phyloP scores from a whole-genome alignment of 1,284 basidiomycete genomes.

The Fomitiporia mediterranea region DNA sequence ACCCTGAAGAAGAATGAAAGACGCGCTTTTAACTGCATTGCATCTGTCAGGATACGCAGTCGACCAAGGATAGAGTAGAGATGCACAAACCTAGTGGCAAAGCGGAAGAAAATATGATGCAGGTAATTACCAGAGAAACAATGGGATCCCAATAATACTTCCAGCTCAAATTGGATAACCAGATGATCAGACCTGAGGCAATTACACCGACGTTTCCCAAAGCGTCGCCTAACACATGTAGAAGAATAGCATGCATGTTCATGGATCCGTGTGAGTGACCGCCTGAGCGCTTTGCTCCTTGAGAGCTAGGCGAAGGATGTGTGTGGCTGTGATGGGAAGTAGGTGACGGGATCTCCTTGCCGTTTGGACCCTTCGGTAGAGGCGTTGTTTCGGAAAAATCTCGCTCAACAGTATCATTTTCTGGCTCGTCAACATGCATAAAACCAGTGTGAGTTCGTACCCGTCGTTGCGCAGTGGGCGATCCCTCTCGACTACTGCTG shows the following conservation, averaged over 20 bases:
- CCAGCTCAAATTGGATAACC: constrained; percentile 73
- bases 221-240: constrained; percentile 97
- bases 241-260: constrained; percentile 95
- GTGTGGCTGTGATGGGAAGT: not conserved
- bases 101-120: constrained; percentile 95
- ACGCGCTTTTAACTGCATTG: constrained; percentile 75
- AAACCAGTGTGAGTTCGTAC: not conserved
- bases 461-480: constrained; percentile 1
- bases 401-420: not conserved
- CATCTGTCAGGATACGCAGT: constrained; percentile 18
- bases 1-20: constrained; percentile 95
- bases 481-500: constrained; percentile 5
- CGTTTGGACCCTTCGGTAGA: not conserved
- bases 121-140: constrained; percentile 92
- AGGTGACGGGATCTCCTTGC: constrained; percentile 25
- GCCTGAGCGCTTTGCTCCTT: constrained; percentile 27
- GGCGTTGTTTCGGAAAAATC: constrained; percentile 11
- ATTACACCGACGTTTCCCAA: constrained; percentile 98
- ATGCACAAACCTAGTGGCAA: constrained; percentile 85
- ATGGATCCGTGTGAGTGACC: constrained; percentile 73
- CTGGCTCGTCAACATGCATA: not conserved
- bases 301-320: not conserved
- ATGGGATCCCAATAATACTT: constrained; percentile 93
- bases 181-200: constrained; percentile 88
- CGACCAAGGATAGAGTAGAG: constrained; percentile 13